Evolutionary conservation across 768 basidiomycete species (phyloP).

Genomic region (Butyriboletus loyo): DNA sequence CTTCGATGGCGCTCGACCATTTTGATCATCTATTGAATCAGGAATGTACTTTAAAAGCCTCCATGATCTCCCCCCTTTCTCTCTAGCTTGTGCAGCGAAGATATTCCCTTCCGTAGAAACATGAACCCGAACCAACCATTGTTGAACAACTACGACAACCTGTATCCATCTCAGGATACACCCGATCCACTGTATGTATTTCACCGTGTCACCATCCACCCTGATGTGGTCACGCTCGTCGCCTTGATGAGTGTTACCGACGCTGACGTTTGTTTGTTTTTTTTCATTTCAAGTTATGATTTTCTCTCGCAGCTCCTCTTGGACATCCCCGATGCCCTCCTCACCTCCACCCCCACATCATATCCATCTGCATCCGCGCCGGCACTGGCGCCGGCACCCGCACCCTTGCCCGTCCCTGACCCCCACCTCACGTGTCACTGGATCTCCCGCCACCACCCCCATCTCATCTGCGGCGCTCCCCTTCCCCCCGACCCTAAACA

Average conservation of each 20-base stretch:
- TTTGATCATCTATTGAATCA: background rate
- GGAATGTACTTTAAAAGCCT: constrained; percentile 3
- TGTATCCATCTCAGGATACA: too few species aligned
- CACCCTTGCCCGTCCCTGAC: background rate
- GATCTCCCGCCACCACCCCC: background rate
- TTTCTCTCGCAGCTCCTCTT: too few species aligned
- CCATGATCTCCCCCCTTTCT: background rate
- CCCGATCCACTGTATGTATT: too few species aligned
- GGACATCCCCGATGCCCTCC: too few species aligned
- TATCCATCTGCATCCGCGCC: background rate
- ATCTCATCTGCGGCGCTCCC: constrained; percentile 4
- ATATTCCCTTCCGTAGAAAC: background rate
- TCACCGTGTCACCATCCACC: background rate
- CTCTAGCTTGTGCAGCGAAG: background rate
- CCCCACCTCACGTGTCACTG: constrained; percentile 10
- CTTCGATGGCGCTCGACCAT: too few species aligned
- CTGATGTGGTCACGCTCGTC: background rate
- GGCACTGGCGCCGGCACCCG: background rate
- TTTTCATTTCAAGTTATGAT: too few species aligned
- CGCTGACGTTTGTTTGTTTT: too few species aligned
- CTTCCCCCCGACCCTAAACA: constrained; percentile 9
- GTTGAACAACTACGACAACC: too few species aligned
- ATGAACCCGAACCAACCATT: background rate
- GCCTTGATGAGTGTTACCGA: too few species aligned
- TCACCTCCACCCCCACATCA: too few species aligned